phyloP scores from a whole-genome alignment of 176 grass and related monocot species.

The Oryza brachyantha region DNA sequence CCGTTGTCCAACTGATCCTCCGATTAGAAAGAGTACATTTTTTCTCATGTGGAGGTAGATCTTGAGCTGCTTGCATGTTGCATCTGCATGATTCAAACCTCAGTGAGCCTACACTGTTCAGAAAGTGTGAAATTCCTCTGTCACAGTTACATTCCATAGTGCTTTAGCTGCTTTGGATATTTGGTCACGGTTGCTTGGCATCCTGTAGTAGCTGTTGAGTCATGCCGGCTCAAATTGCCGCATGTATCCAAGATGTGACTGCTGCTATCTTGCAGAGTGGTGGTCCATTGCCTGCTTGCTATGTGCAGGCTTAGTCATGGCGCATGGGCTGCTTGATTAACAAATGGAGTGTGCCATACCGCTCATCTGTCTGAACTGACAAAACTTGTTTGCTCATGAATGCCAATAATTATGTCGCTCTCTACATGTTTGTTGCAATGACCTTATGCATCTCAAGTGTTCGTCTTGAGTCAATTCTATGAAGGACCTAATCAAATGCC shows the following conservation, averaged over 20 bases:
- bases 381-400: constrained; percentile 18
- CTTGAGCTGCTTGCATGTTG: constrained; percentile 7
- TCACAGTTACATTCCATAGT: background rate
- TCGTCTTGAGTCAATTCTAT: constrained; percentile 1
- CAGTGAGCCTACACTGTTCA: background rate
- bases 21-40: background rate
- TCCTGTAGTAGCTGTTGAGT: background rate
- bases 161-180: constrained; percentile 1
- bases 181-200: constrained; percentile 17
- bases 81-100: background rate
- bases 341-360: constrained; percentile 6
- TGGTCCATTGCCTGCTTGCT: constrained; percentile 31
- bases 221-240: constrained; percentile 25
- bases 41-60: background rate
- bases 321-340: constrained; percentile 28
- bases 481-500: background rate
- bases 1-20: background rate
- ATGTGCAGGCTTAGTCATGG: constrained; percentile 19
- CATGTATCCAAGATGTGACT: constrained; percentile 31
- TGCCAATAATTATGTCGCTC: background rate
- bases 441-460: background rate
- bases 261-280: constrained; percentile 16
- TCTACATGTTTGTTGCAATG: constrained; percentile 1
- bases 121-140: constrained; percentile 7
- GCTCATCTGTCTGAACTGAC: background rate